A percentile compares a stretch with the other conserved stretches of the same genome.
phyloP scores from a whole-genome alignment of 2,329 filamentous ascomycete genomes.

The Plectosphaerella sp. region DNA sequence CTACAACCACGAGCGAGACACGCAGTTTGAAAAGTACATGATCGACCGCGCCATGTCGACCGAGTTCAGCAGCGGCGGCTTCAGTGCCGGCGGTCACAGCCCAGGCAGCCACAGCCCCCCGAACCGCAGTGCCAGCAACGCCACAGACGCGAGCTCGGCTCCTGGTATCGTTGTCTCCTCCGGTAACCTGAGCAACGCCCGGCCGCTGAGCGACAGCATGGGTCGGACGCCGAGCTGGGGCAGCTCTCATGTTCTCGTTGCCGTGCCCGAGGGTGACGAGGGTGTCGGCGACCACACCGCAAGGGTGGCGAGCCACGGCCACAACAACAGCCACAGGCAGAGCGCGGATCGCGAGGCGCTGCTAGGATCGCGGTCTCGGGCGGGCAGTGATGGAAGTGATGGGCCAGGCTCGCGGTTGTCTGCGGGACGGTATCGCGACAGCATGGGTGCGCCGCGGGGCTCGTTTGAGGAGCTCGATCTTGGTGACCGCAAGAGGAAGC shows the following conservation, averaged over 20 bases:
- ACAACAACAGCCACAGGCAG: constrained; percentile 11
- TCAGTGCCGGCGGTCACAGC: constrained; percentile 5
- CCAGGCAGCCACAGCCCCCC: constrained; percentile 6
- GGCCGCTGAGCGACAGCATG: constrained; percentile 14
- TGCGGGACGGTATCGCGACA: not conserved
- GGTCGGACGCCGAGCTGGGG: constrained; percentile 27
- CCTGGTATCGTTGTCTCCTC: constrained; percentile 13
- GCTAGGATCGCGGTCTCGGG: constrained; percentile 10
- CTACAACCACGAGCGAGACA: constrained; percentile 22
- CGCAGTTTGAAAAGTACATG: constrained; percentile 20
- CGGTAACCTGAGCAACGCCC: constrained; percentile 12
- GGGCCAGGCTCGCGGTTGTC: not conserved
- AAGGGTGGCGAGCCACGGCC: constrained; percentile 2
- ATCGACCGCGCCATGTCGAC: constrained; percentile 24
- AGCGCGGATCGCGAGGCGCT: constrained; percentile 22
- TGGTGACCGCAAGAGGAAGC: not conserved
- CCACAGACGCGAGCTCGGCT: constrained; percentile 8
- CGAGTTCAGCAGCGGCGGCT: constrained; percentile 20
- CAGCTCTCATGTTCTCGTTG: constrained; percentile 30
- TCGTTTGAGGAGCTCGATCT: not conserved
- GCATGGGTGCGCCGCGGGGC: not conserved
- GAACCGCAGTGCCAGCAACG: constrained; percentile 18
- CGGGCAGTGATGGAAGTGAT: not conserved
- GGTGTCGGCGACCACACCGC: constrained; percentile 10
- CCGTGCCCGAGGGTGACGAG: constrained; percentile 34